These are phyloP conservation scores for Myxozyma sirexii DNA, from an alignment of 805 yeast genomes.

Conservation along the genomic window DNA sequence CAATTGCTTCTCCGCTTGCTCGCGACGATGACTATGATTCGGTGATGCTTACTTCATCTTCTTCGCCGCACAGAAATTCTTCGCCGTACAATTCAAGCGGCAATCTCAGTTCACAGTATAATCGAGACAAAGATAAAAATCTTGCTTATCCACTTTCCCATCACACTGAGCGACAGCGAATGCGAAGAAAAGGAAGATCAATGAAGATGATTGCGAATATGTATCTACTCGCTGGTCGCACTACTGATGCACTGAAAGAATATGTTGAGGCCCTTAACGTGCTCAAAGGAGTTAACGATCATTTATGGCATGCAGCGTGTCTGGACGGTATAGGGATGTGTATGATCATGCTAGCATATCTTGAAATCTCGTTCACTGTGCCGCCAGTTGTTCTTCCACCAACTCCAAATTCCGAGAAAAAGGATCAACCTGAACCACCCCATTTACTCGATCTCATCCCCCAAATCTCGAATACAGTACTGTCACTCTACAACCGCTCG, in stretches of 20 bases:
- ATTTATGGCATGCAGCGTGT: slow-evolving; percentile 85
- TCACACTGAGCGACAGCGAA: slow-evolving; percentile 44
- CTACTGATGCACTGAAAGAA: slow-evolving; percentile 66
- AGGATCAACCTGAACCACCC: slow-evolving; percentile 25
- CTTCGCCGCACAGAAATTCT: slow-evolving; percentile 3
- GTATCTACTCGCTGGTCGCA: slow-evolving; percentile 77
- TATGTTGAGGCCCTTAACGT: slow-evolving; percentile 72
- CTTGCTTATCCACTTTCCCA: slow-evolving; percentile 29
- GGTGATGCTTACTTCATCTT: slow-evolving; percentile 11
- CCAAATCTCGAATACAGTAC: slow-evolving; percentile 30
- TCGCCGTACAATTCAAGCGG: slow-evolving; percentile 21
- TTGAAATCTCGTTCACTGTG: slow-evolving; percentile 52
- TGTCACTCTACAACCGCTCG: slow-evolving; percentile 51
- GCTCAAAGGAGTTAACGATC: slow-evolving; percentile 67
- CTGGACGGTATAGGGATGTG: slow-evolving; percentile 79
- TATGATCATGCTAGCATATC: slow-evolving; percentile 58
- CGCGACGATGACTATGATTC: slow-evolving; percentile 34
- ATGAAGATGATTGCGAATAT: slow-evolving; percentile 75
- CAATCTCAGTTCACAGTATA: slow-evolving; percentile 16
- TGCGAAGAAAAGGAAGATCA: slow-evolving; percentile 70
- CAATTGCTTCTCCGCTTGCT: slow-evolving; percentile 35
- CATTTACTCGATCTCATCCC: slow-evolving; percentile 33
- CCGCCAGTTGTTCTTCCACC: slow-evolving; percentile 40
- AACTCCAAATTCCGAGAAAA: slow-evolving; percentile 3
- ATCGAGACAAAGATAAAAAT: slow-evolving; percentile 7